These are phyloP conservation scores for Tolypocladium paradoxum DNA, from an alignment of 2,329 filamentous ascomycete genomes.

Conservation along the genomic window DNA sequence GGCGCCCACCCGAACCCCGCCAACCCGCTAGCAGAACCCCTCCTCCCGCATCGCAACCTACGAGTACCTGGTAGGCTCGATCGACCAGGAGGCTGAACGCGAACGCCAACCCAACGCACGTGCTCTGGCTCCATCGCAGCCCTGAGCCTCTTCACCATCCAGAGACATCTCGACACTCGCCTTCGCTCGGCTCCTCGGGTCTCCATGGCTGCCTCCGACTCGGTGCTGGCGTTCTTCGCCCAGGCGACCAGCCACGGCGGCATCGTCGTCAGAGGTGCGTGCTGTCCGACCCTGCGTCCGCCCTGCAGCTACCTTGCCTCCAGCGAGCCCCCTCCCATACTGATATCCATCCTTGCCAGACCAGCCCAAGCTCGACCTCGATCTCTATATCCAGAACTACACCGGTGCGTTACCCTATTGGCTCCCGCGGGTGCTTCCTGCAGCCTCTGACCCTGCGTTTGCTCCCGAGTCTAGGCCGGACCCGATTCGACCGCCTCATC, in stretches of 20 bases:
- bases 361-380: slow-evolving; percentile 78
- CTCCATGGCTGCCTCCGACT: slow-evolving; percentile 24
- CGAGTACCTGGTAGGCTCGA: neutral
- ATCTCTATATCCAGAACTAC: slow-evolving; percentile 86
- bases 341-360: slow-evolving; percentile 34
- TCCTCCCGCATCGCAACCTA: neutral
- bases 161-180: neutral
- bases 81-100: neutral
- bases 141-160: neutral
- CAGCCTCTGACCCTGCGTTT: neutral
- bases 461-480: slow-evolving; percentile 48
- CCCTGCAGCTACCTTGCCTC: neutral
- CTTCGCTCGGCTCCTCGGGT: slow-evolving; percentile 4
- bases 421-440: neutral
- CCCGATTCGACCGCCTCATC: slow-evolving; percentile 68
- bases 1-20: too few relatives aligned
- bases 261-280: slow-evolving; percentile 36
- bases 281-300: neutral
- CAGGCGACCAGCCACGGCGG: slow-evolving; percentile 34
- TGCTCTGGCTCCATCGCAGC: neutral
- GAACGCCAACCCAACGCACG: neutral
- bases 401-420: slow-evolving; percentile 43
- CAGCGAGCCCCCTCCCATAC: neutral
- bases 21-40: neutral
- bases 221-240: slow-evolving; percentile 32